These are phyloP conservation scores for Penicillium sp. DNA, from an alignment of 2,329 filamentous ascomycete genomes.

Conservation along the genomic window DNA sequence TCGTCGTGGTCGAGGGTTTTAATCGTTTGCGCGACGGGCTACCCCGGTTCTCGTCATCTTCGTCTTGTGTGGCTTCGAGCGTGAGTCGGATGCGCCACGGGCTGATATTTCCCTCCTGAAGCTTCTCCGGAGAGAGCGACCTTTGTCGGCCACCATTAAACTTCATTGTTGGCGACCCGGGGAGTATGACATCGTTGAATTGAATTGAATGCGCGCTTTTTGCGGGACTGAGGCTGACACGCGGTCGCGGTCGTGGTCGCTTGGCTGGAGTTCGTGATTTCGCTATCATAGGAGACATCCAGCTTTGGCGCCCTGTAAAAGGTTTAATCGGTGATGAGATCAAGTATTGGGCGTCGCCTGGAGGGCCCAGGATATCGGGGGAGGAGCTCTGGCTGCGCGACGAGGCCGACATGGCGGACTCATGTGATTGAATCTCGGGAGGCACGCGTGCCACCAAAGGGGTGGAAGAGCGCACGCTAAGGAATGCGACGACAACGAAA, in stretches of 20 bases:
- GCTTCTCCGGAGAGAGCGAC: constrained; percentile 41
- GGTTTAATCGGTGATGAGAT: constrained; percentile 44
- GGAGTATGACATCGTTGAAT: constrained; percentile 44
- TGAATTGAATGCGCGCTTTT: constrained; percentile 42
- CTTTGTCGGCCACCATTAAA: constrained; percentile 28
- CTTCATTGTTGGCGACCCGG: constrained; percentile 37
- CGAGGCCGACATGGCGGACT: constrained; percentile 31
- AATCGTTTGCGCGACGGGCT: constrained; percentile 34
- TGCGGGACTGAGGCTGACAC: constrained; percentile 35
- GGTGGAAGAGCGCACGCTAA: constrained; percentile 17
- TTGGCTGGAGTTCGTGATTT: constrained; percentile 16
- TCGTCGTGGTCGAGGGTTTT: constrained; percentile 36
- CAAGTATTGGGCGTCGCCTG: constrained; percentile 43
- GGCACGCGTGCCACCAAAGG: constrained; percentile 26
- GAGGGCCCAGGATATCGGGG: constrained; percentile 43
- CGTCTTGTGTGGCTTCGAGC: constrained; percentile 48
- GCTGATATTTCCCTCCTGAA: constrained; percentile 42
- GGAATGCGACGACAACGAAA: constrained; percentile 18
- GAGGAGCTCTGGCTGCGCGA: constrained; percentile 42
- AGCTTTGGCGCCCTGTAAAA: constrained; percentile 39
- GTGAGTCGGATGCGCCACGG: constrained; percentile 51
- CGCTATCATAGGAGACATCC: constrained; percentile 37
- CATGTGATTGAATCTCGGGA: constrained; percentile 15
- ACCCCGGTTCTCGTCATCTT: constrained; percentile 33
- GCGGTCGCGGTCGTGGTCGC: constrained; percentile 27